These are phyloP conservation scores for Saccharomycopsis sp. DNA, from an alignment of 805 yeast species.

Conservation along the genomic window DNA sequence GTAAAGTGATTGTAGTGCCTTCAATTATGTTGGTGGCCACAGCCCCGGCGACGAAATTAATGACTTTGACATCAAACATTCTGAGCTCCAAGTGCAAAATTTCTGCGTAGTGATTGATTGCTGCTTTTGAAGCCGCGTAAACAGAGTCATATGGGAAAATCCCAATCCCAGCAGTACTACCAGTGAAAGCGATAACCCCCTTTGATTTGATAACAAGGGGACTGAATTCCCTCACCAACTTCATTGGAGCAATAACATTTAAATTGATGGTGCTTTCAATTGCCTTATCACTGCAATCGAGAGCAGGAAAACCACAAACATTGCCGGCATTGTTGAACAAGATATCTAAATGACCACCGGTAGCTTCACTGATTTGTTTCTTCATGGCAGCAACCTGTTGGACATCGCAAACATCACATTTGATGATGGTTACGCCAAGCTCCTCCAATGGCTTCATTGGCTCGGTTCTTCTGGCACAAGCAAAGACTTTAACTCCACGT, in stretches of 20 bases:
- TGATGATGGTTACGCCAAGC: conserved; percentile 36
- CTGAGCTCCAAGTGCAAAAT: conserved; percentile 56
- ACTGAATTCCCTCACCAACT: conserved; percentile 50
- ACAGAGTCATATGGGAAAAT: conserved; percentile 66
- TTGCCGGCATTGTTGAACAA: conserved; percentile 76
- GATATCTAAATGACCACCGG: conserved; percentile 45
- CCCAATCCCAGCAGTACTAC: conserved; percentile 55
- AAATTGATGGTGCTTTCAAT: conserved; percentile 47
- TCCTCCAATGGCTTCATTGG: conserved; percentile 45
- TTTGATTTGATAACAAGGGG: conserved; percentile 50
- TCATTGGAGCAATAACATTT: conserved; percentile 62
- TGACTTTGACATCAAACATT: conserved; percentile 63
- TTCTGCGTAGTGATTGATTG: conserved; percentile 63
- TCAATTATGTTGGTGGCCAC: conserved; percentile 57
- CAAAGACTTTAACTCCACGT: conserved; percentile 51
- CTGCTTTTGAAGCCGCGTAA: conserved; percentile 65
- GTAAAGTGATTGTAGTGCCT: conserved; percentile 49
- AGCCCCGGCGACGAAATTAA: conserved; percentile 67
- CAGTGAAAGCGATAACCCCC: conserved; percentile 67
- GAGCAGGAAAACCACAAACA: conserved; percentile 55
- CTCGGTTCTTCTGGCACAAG: conserved; percentile 61
- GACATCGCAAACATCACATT: conserved; percentile 48
- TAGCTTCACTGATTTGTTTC: conserved; percentile 32
- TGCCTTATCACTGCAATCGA: conserved; percentile 52
- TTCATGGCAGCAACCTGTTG: conserved; percentile 40